phyloP scores from a whole-genome alignment of 106 monocot species.

The Dendrobium chrysotoxum region DNA sequence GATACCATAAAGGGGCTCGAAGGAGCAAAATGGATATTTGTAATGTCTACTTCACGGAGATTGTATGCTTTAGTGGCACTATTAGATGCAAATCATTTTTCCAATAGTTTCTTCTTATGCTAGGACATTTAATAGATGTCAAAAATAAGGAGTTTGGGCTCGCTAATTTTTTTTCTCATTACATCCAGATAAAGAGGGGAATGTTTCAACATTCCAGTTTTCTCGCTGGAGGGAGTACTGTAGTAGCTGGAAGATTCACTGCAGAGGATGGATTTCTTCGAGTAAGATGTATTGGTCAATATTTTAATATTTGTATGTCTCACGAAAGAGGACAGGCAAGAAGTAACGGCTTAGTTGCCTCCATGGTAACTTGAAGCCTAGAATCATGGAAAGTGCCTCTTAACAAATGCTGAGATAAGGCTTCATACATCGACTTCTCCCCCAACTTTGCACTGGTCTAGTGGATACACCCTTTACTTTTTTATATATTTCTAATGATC shows the following conservation, averaged over 20 bases:
- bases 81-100: background rate
- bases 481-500: too few species aligned
- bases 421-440: too few species aligned
- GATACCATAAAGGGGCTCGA: conserved; percentile 47
- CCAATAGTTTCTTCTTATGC: background rate
- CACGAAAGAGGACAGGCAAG: too few species aligned
- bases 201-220: conserved; percentile 95
- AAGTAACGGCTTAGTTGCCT: too few species aligned
- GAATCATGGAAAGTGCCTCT: too few species aligned
- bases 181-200: conserved; percentile 81
- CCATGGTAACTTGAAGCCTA: too few species aligned
- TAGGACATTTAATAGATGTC: background rate
- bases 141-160: background rate
- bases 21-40: conserved; percentile 85
- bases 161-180: background rate
- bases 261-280: conserved; percentile 65
- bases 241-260: conserved; percentile 82
- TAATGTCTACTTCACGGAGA: conserved; percentile 65
- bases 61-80: conserved; percentile 77
- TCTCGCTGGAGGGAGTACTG: conserved; percentile 73
- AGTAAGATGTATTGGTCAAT: conserved; percentile 19
- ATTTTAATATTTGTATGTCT: background rate
- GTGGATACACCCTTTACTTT: too few species aligned
- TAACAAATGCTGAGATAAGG: too few species aligned
- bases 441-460: too few species aligned